Evolutionary conservation across 352 stramenopile genomes (phyloP).

Genomic region (Plasmopara viticola): DNA sequence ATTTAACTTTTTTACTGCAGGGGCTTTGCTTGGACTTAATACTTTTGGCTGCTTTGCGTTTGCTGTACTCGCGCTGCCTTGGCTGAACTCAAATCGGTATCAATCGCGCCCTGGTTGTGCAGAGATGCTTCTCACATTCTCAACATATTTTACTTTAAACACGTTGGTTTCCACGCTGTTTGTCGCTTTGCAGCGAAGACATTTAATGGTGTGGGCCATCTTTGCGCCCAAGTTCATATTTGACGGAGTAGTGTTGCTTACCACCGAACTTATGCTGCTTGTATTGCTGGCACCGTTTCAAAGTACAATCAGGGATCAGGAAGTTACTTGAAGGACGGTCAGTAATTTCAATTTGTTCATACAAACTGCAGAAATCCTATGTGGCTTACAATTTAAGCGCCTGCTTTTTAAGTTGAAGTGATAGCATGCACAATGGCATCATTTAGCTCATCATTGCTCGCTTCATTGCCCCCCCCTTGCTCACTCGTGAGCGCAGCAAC

Average conservation of each 20-base stretch:
- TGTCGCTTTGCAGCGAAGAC: slow-evolving; percentile 75
- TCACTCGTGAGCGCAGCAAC: slow-evolving; percentile 15
- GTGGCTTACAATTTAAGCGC: no score
- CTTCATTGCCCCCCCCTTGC: slow-evolving; percentile 16
- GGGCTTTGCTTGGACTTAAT: slow-evolving; percentile 78
- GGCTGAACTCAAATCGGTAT: slow-evolving; percentile 14
- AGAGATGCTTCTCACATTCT: slow-evolving; percentile 20
- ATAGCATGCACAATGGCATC: slow-evolving; percentile 47
- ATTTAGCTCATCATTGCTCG: slow-evolving; percentile 34
- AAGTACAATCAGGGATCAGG: neutral
- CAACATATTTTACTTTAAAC: slow-evolving; percentile 50
- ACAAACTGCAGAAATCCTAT: no score
- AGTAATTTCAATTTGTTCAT: no score
- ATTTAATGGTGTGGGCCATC: slow-evolving; percentile 92
- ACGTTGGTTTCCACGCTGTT: slow-evolving; percentile 74
- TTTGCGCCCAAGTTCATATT: slow-evolving; percentile 90
- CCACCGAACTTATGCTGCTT: slow-evolving; percentile 40
- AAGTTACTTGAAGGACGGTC: neutral
- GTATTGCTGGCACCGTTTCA: slow-evolving; percentile 29
- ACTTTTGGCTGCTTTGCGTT: slow-evolving; percentile 77
- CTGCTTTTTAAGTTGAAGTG: slow-evolving; percentile 8
- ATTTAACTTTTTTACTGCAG: slow-evolving; percentile 76
- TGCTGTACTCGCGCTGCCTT: slow-evolving; percentile 32
- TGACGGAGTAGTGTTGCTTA: slow-evolving; percentile 56
- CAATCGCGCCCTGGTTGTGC: neutral